A percentile compares a stretch with the other conserved stretches of the same genome.
These are phyloP conservation scores for Syncephalastrum monosporum DNA, from an alignment of 371 early-diverging fungal species.

Conservation along the genomic window DNA sequence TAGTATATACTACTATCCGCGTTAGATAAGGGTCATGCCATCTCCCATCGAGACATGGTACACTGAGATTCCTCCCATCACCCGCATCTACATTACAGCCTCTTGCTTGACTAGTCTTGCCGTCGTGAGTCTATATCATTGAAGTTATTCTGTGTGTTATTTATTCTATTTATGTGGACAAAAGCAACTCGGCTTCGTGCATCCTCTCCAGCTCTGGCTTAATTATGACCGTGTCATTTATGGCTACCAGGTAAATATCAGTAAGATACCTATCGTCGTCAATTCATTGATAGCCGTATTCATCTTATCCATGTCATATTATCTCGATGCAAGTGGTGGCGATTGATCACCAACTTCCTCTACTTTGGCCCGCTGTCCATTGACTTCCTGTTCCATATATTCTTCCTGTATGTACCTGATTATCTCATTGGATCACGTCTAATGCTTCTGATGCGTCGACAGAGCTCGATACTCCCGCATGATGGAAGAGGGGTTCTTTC, in stretches of 20 bases:
- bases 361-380: conserved; percentile 89
- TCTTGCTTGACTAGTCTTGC: conserved; percentile 75
- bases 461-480: conserved; percentile 86
- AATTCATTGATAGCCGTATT: no score
- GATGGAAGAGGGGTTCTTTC: conserved; percentile 94
- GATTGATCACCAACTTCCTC: conserved; percentile 86
- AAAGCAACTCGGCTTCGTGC: conserved; percentile 70
- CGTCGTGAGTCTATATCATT: conserved; percentile 54
- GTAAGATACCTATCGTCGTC: not conserved
- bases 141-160: not conserved
- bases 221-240: conserved; percentile 69
- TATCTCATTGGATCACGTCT: not conserved
- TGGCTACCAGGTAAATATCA: conserved; percentile 60
- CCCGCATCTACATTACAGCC: conserved; percentile 81
- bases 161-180: not conserved
- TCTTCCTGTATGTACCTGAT: conserved; percentile 74
- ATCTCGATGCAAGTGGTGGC: conserved; percentile 77
- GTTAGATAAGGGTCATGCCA: conserved; percentile 27
- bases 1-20: no score
- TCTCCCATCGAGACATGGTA: conserved; percentile 91
- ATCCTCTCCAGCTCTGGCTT: conserved; percentile 79
- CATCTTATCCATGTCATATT: conserved; percentile 2
- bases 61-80: conserved; percentile 84
- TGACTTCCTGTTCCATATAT: conserved; percentile 93
- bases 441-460: not conserved